Conservation (phyloP, 139 green algal species). For the Protoeuglena noctilucae region DNA sequence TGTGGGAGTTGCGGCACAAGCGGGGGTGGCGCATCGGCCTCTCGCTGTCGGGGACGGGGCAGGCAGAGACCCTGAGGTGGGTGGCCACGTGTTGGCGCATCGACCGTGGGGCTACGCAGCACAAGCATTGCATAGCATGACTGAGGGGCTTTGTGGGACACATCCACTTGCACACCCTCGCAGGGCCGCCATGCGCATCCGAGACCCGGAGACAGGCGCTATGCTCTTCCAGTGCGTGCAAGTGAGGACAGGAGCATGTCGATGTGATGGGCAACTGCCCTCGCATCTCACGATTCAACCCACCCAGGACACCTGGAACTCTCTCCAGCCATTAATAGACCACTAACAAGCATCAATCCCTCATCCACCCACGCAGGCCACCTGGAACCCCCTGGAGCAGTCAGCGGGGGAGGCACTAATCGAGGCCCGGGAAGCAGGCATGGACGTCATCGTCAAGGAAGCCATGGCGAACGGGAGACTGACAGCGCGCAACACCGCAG, state of each 20-base stretch:
- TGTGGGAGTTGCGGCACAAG: conserved; percentile 17
- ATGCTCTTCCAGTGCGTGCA: conserved; percentile 42
- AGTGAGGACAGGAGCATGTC: neutral
- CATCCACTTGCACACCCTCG: conserved; percentile 12
- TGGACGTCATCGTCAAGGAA: conserved; percentile 44
- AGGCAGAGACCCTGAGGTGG: conserved; percentile 14
- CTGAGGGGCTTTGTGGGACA: no score
- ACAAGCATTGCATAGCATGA: no score
- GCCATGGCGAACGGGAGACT: conserved; percentile 38
- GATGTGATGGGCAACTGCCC: no score
- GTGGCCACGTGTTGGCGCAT: no score
- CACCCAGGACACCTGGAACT: no score
- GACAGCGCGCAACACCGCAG: conserved; percentile 4
- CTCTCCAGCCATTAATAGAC: no score
- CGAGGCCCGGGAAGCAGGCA: conserved; percentile 18
- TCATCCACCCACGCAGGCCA: conserved; percentile 16
- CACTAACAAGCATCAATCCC: no score
- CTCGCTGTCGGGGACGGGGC: conserved; percentile 20
- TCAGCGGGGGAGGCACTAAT: conserved; percentile 21
- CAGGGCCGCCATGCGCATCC: no score
- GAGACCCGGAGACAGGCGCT: no score
- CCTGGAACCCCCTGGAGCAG: conserved; percentile 39
- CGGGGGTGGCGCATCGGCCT: conserved; percentile 26
- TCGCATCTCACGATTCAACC: no score
- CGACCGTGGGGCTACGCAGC: no score